Base-by-base conservation (phyloP, 805 yeast genomes). In the Hanseniaspora taiwanica region DNA sequence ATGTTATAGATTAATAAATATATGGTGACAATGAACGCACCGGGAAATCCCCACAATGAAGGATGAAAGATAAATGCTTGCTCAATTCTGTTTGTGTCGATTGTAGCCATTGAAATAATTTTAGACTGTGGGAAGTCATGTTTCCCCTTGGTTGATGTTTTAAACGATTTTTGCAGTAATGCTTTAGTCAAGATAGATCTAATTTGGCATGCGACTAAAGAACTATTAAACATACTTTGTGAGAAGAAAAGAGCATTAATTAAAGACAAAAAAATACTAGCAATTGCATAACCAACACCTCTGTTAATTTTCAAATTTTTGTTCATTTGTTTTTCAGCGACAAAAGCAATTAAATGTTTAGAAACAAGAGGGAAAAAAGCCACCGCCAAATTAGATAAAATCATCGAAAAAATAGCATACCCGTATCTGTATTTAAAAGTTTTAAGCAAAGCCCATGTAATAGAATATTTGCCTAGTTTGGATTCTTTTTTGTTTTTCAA, bases 71-170 rank as follows among this genome's bases (percentile, higher is more conserved):
- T 74, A 37, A 73, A 57, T 14, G 83, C 83, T 46, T 78, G 63
- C 55, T 81, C 91, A 39, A 83, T 69, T 49, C 89, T 71, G 14
- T 83, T 71, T 33, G 82, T 64, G 55, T 83, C 94, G 3, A 87
- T 76, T 27, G 87, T 79, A 67, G 84, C 67, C 55, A 82, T 54
- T 4, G 85, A 76, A 12, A 91, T 81, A 44, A 83, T 67, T 40
- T 68, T 71, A 21, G 86, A 77, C 14, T 74, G 60, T 0, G 86
- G 68, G 52, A 55, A 81, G 36, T 64, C 59, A 47, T 69, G 69
- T 40, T 69, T 68, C 2, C 85, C 67, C 37, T 63, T 59, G 4
- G 75, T 68, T 44, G 70, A 69, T 10, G 82, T 63, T 35, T 53
- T 63, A 47, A 81, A 71, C 0, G 86, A 68, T 52, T 83, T 83